These are phyloP conservation scores for Mentha longifolia DNA, from an alignment of 257 asterid genomes.

Conservation along the genomic window DNA sequence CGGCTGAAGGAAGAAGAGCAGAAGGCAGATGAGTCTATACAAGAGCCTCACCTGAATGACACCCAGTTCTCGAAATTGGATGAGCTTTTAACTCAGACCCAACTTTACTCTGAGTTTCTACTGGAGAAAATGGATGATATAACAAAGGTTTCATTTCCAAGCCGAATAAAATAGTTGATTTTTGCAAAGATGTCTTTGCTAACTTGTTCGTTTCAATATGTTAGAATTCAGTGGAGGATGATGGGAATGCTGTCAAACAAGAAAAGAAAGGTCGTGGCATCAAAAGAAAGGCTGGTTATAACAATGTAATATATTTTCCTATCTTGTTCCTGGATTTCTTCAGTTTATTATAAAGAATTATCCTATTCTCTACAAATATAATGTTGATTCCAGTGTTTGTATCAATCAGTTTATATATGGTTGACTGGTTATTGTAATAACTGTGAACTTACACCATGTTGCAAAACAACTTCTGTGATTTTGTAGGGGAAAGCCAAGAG, in stretches of 20 bases:
- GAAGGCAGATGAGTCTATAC: conserved; percentile 39
- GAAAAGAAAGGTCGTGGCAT: conserved; percentile 71
- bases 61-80: conserved; percentile 74
- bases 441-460: background rate
- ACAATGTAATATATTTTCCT: conserved; percentile 51
- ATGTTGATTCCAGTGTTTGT: conserved; percentile 7
- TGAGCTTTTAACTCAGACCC: conserved; percentile 95
- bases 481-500: conserved; percentile 80
- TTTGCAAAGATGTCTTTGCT: conserved; percentile 24
- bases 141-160: conserved; percentile 52
- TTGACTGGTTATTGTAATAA: conserved; percentile 11
- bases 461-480: conserved; percentile 18
- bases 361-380: conserved; percentile 1
- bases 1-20: conserved; percentile 63
- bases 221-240: conserved; percentile 65
- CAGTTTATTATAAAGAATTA: background rate
- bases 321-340: conserved; percentile 17
- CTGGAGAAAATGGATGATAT: conserved; percentile 97
- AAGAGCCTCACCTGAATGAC: conserved; percentile 62
- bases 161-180: conserved; percentile 2
- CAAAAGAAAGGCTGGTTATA: conserved; percentile 68
- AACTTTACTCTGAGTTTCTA: conserved; percentile 87
- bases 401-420: conserved; percentile 3
- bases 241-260: conserved; percentile 40
- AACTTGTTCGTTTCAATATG: conserved; percentile 29